A percentile compares a stretch with the other conserved stretches of the same genome.
These are phyloP conservation scores for Oryza glaberrima DNA, from an alignment of 176 grass and related monocot genomes.

Conservation along the genomic window DNA sequence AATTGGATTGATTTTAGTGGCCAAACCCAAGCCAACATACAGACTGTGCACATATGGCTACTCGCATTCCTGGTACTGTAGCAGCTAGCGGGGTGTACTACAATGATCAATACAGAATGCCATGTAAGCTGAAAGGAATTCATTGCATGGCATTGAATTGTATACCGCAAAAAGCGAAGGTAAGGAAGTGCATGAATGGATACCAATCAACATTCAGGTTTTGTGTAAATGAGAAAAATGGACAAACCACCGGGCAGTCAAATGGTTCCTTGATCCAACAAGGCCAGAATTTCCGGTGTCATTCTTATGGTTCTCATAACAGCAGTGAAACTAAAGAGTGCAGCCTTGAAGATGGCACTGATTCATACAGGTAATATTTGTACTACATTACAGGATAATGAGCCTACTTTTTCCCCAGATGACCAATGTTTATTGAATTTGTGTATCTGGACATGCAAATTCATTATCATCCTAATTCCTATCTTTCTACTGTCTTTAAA, in stretches of 20 bases:
- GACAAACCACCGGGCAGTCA: constrained; percentile 31
- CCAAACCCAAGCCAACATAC: background rate
- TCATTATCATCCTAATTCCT: background rate
- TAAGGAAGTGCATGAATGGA: constrained; percentile 47
- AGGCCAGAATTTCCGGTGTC: constrained; percentile 30
- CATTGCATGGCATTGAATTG: constrained; percentile 37
- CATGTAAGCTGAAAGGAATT: constrained; percentile 31
- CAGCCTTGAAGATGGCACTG: constrained; percentile 38
- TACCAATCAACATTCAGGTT: constrained; percentile 42
- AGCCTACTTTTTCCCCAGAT: background rate
- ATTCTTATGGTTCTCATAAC: constrained; percentile 45
- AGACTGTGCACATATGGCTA: constrained; percentile 40
- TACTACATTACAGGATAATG: background rate
- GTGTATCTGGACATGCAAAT: background rate
- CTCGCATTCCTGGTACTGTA: constrained; percentile 46
- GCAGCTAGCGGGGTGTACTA: constrained; percentile 38
- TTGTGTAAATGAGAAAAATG: constrained; percentile 39
- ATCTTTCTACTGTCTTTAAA: background rate
- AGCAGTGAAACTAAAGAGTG: constrained; percentile 55
- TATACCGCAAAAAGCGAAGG: constrained; percentile 41
- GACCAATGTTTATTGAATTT: background rate
- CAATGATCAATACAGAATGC: constrained; percentile 39
- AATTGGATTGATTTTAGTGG: background rate
- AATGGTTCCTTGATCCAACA: constrained; percentile 32
- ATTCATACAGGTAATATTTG: constrained; percentile 57